phyloP scores from a whole-genome alignment of 768 basidiomycete species.

The Hortiboletus campestris region DNA sequence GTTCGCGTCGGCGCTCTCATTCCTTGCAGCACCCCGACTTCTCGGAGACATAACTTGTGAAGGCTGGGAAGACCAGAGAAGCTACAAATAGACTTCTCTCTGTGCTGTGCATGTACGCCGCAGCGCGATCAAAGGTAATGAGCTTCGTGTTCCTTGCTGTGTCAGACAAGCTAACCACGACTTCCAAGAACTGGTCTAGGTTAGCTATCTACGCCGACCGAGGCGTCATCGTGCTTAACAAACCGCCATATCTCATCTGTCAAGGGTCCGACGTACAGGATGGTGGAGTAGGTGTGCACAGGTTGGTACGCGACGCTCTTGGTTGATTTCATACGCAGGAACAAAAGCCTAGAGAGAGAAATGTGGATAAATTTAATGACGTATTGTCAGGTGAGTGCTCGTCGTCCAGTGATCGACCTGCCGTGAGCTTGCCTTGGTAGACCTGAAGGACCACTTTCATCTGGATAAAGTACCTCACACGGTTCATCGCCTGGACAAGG shows the following conservation, averaged over 20 bases:
- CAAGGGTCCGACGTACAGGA: conserved; percentile 39
- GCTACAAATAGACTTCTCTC: background rate
- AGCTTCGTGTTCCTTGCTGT: background rate
- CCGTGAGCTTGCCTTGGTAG: conserved; percentile 13
- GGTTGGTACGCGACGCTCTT: background rate
- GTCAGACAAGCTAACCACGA: background rate
- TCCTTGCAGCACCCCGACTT: background rate
- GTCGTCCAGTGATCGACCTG: conserved; percentile 1
- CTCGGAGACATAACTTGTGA: background rate
- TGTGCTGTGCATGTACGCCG: conserved; percentile 17
- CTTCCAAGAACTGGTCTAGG: conserved; percentile 32
- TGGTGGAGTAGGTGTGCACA: conserved; percentile 17
- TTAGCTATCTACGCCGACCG: conserved; percentile 52
- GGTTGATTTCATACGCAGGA: conserved; percentile 10
- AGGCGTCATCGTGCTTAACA: conserved; percentile 54
- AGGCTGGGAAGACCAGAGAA: background rate
- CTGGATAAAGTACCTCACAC: conserved; percentile 41
- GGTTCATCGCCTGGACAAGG: conserved; percentile 71
- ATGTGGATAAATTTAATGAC: conserved; percentile 35
- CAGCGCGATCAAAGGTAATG: conserved; percentile 23
- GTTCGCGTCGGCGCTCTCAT: background rate
- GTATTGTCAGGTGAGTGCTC: conserved; percentile 35
- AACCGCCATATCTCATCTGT: conserved; percentile 57
- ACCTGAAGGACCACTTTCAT: conserved; percentile 31
- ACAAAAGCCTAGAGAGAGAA: conserved; percentile 22